Base-by-base conservation (phyloP, 768 basidiomycete species). In the Thelephora aurantiotincta region DNA sequence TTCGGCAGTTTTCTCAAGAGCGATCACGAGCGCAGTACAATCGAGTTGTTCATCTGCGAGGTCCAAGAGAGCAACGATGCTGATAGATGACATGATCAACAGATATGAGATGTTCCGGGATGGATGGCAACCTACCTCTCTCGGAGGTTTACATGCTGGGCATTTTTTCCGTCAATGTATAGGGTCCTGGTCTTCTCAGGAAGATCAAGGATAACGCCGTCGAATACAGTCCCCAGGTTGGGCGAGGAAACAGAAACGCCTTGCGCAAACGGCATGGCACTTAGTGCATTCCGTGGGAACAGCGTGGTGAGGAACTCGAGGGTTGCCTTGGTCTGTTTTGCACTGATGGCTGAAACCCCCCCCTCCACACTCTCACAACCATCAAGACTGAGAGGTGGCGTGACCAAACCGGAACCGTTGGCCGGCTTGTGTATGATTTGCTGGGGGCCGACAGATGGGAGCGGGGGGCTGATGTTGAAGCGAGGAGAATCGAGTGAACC, bases 21-120 rank as follows among this genome's bases (percentile, higher is more conserved):
- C 82, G 53, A 93, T 88, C 51, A 91, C 73, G 37, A 93, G 72
- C 14, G 82, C 78, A 36, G 74, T 74, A 63, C 88, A 90, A 55
- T 72, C 72, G 37, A 93, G 70, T 48, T 74, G 78, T 63, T 92
- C 90, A 62, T 88, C 86, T 47, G 90, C 89, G 30, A 91, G 71
- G 58, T 93, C 90, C 56, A 93, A 70, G 37, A 93, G 71, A 41
- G 86, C 86, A 30, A 91, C 85, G 56, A 92, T 80, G 60, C 85
- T 51, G 38, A 50, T 47, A 34, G 48, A 37, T n/a, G 50, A 53
- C 45, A 33, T 9, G 20, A 35, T 20, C 44, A 48, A 47, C 44
- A 41, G 33, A 12, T n/a, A 46, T 14, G 16, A 26, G 19, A 43
- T 45, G 35, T 37, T 14, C 43, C n/a, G 19, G 43, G 44, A 51